A percentile compares a stretch with the other conserved stretches of the same genome.
phyloP scores from a whole-genome alignment of 2,329 filamentous ascomycete genomes.

The Xylariaceae sp. region DNA sequence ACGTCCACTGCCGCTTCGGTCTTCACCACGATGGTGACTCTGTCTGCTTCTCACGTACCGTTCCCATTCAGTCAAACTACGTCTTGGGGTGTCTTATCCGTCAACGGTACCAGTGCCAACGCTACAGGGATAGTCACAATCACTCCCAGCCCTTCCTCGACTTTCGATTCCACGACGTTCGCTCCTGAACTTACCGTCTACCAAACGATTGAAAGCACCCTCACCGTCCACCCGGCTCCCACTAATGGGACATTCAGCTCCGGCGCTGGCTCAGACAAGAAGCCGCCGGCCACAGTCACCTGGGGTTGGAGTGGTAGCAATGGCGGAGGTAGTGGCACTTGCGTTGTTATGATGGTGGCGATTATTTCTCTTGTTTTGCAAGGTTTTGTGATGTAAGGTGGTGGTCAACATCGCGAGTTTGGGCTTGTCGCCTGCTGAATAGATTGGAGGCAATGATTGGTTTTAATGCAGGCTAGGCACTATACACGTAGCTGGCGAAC shows the following conservation, averaged over 20 bases:
- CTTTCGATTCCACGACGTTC: not conserved
- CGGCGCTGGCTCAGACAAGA: conserved; percentile 12
- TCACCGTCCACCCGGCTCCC: not conserved
- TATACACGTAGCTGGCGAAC: not conserved
- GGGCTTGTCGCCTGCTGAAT: not conserved
- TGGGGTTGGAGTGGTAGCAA: conserved; percentile 25
- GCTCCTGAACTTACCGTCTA: not conserved
- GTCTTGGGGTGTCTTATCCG: conserved; percentile 1
- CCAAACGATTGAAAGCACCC: not conserved
- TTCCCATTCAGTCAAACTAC: conserved; percentile 4
- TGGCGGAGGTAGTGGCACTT: conserved; percentile 18
- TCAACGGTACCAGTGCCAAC: conserved; percentile 12
- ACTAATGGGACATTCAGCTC: conserved; percentile 15
- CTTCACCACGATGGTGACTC: not conserved
- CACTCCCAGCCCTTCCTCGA: not conserved
- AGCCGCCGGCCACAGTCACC: conserved; percentile 6
- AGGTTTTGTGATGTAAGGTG: conserved; percentile 13
- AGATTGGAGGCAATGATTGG: not conserved
- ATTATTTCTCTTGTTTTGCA: conserved; percentile 26
- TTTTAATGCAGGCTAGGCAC: not conserved
- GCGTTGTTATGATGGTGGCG: conserved; percentile 32
- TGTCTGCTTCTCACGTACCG: not conserved
- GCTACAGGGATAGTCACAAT: not conserved
- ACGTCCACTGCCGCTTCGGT: not conserved
- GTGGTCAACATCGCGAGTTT: not conserved